Percentiles rank a stretch among this genome's conserved stretches.
Conservation (phyloP, 495 filamentous ascomycete genomes). For the Aspergillus steynii region DNA sequence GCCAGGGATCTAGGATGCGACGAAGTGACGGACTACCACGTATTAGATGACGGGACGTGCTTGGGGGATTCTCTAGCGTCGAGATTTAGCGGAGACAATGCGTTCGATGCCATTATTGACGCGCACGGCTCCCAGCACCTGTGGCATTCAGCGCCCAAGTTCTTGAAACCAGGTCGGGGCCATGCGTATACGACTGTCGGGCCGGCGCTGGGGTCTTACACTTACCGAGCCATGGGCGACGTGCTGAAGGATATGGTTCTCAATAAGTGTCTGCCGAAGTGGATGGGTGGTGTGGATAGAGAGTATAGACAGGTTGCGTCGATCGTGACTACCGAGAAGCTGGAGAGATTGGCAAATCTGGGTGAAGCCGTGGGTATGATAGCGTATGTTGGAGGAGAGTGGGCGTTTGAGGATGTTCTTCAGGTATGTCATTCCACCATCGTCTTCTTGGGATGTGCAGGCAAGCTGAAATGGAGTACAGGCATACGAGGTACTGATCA, state of each 20-base stretch:
- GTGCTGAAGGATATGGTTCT: not conserved
- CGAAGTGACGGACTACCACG: not conserved
- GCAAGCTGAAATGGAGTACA: not conserved
- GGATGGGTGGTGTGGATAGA: not conserved
- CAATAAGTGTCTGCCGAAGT: not conserved
- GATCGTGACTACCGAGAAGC: not conserved
- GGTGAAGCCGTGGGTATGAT: not conserved
- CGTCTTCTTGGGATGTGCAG: not conserved
- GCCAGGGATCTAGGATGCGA: not conserved
- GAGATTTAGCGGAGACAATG: not conserved
- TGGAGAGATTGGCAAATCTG: not conserved
- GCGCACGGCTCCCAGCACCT: slow-evolving; percentile 1
- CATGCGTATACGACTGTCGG: slow-evolving; percentile 5
- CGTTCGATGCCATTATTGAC: slow-evolving; percentile 1
- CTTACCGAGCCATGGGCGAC: not conserved
- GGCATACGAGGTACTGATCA: not conserved
- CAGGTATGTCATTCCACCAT: not conserved
- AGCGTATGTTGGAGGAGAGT: not conserved
- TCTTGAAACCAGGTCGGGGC: not conserved
- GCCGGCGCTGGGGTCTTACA: not conserved
- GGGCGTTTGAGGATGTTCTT: not conserved
- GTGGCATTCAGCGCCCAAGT: not conserved
- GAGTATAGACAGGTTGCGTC: slow-evolving; percentile 3
- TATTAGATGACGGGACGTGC: not conserved
- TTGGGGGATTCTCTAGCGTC: not conserved